Conservation (phyloP, 345 rosid species). For the Camelina hispida region DNA sequence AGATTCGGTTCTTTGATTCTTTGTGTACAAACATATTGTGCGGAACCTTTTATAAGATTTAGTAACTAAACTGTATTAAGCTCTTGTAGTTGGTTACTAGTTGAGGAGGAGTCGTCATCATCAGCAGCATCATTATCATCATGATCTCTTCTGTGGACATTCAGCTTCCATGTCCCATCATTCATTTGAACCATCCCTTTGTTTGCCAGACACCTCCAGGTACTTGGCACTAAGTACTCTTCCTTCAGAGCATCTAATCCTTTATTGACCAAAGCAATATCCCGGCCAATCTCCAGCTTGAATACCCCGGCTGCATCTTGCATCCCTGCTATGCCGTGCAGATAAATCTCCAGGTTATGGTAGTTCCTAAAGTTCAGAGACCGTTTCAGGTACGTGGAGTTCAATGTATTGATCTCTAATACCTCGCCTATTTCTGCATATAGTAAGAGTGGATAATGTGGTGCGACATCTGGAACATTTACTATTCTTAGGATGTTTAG, state of each 20-base stretch:
- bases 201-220: conserved; percentile 57
- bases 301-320: conserved; percentile 34
- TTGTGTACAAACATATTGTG: conserved; percentile 30
- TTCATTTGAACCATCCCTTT: conserved; percentile 62
- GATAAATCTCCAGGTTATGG: conserved; percentile 47
- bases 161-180: conserved; percentile 60
- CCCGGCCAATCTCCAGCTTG: conserved; percentile 41
- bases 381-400: conserved; percentile 45
- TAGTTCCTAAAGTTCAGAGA: conserved; percentile 45
- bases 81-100: conserved; percentile 31
- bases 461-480: conserved; percentile 45
- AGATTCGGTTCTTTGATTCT: conserved; percentile 15
- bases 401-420: conserved; percentile 41
- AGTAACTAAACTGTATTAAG: conserved; percentile 25
- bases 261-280: conserved; percentile 48
- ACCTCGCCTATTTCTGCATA: conserved; percentile 36
- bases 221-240: conserved; percentile 51
- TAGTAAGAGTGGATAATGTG: conserved; percentile 41
- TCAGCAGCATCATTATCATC: conserved; percentile 13
- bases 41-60: background rate
- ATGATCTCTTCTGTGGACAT: conserved; percentile 46
- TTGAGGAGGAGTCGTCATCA: background rate
- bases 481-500: conserved; percentile 40
- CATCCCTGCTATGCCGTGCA: conserved; percentile 48
- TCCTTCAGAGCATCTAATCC: conserved; percentile 44